Conservation (phyloP, 2,329 filamentous ascomycete species). For the Penicillium sp. region DNA sequence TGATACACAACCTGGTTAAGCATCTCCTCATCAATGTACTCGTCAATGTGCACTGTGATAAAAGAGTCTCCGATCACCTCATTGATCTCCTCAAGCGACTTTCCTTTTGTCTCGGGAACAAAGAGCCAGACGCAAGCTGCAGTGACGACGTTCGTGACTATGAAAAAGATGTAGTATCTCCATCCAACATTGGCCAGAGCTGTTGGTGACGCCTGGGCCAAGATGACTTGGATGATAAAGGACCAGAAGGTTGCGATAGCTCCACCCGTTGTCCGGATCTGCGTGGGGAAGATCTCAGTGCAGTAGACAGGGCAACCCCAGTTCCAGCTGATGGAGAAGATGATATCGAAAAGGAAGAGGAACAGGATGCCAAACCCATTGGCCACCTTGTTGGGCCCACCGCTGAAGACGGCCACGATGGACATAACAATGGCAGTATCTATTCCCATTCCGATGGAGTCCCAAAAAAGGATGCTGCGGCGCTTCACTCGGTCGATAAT, state of each 20-base stretch:
- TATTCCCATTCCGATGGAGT: not conserved
- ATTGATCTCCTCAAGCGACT: slow-evolving; percentile 36
- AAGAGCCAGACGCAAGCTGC: slow-evolving; percentile 23
- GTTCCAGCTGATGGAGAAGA: not conserved
- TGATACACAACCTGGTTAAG: not conserved
- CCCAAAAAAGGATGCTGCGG: not conserved
- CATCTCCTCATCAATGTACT: not conserved
- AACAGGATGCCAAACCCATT: not conserved
- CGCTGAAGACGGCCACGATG: not conserved
- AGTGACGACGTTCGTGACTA: slow-evolving; percentile 34
- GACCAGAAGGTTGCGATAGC: slow-evolving; percentile 39
- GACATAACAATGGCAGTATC: not conserved
- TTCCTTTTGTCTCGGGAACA: slow-evolving; percentile 35
- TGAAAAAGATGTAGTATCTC: slow-evolving; percentile 50
- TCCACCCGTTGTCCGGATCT: slow-evolving; percentile 34
- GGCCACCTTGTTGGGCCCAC: slow-evolving; percentile 1
- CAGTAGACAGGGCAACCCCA: slow-evolving; percentile 20
- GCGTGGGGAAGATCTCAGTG: slow-evolving; percentile 35
- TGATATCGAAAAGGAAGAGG: slow-evolving; percentile 1
- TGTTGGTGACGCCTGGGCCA: slow-evolving; percentile 43
- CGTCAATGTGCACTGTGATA: not conserved
- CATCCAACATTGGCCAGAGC: slow-evolving; percentile 45
- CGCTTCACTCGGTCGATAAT: slow-evolving; percentile 1
- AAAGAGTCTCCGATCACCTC: slow-evolving; percentile 33
- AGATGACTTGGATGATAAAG: slow-evolving; percentile 38